Evolutionary conservation across 2,329 filamentous ascomycete species (phyloP).

Genomic region (Lachnellula occidentalis): DNA sequence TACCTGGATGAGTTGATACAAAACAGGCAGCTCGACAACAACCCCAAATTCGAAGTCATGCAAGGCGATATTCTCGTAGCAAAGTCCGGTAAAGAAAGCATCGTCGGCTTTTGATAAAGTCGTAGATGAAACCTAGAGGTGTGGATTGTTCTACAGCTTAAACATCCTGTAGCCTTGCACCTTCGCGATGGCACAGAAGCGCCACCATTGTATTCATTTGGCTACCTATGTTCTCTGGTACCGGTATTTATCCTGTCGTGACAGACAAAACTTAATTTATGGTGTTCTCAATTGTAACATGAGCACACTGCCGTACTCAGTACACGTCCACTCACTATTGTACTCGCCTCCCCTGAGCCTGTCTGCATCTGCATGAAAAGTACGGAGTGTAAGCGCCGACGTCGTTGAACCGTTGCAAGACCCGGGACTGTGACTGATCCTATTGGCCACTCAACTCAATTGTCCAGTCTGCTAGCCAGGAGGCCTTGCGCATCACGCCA

Average conservation of each 20-base stretch:
- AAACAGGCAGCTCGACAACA: background rate
- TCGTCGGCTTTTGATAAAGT: constrained; percentile 4
- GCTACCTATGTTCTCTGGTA: too few relatives aligned
- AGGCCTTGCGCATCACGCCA: constrained; percentile 14
- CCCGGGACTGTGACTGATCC: background rate
- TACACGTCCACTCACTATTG: background rate
- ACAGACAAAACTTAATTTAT: too few relatives aligned
- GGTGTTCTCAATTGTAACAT: background rate
- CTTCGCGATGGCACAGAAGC: too few relatives aligned
- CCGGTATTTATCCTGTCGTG: too few relatives aligned
- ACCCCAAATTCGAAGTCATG: constrained; percentile 9
- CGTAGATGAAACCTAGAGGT: background rate
- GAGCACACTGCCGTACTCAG: too few relatives aligned
- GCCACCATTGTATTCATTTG: background rate
- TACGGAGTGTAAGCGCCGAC: constrained; percentile 8
- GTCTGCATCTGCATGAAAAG: constrained; percentile 5
- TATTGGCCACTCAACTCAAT: constrained; percentile 1
- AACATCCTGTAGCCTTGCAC: too few relatives aligned
- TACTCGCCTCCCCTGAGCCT: background rate
- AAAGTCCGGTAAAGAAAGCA: background rate
- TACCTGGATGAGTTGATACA: background rate
- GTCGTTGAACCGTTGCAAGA: background rate
- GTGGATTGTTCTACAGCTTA: too few relatives aligned
- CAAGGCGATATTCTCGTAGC: constrained; percentile 5
- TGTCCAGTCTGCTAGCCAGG: background rate